phyloP scores from a whole-genome alignment of 805 yeast genomes.

The Cyberlindnera mrakii region DNA sequence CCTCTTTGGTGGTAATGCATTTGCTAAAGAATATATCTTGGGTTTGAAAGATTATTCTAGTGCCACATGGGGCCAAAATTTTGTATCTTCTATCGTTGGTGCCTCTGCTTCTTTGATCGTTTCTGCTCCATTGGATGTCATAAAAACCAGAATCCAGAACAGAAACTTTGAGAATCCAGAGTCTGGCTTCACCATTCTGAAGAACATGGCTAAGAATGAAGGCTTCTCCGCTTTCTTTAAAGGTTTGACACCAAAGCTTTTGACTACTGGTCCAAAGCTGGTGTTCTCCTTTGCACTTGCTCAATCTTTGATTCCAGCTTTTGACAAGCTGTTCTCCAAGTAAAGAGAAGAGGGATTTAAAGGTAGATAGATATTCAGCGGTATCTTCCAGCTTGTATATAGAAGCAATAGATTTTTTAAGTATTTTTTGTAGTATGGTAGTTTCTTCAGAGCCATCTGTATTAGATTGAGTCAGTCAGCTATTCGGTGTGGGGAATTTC shows the following conservation, averaged over 20 bases:
- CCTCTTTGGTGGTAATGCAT: constrained; percentile 96
- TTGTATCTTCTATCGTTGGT: constrained; percentile 90
- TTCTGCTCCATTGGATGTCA: constrained; percentile 95
- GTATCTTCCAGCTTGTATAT: no score
- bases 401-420: no score
- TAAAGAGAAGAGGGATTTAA: not conserved
- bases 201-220: constrained; percentile 89
- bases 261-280: constrained; percentile 97
- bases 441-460: no score
- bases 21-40: constrained; percentile 93
- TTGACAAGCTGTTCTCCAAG: constrained; percentile 56
- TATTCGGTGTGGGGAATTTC: no score
- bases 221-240: constrained; percentile 89
- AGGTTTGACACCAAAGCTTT: constrained; percentile 92
- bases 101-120: constrained; percentile 96
- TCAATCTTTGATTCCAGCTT: constrained; percentile 93
- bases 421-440: no score
- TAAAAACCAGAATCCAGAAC: constrained; percentile 97
- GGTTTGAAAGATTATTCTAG: constrained; percentile 79
- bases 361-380: no score
- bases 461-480: no score
- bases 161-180: constrained; percentile 93
- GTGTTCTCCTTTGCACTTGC: constrained; percentile 98
- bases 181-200: constrained; percentile 85
- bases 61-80: constrained; percentile 95